A percentile compares a stretch with the other conserved stretches of the same genome.
These are phyloP conservation scores for Leccinum sublutescens DNA, from an alignment of 768 basidiomycete species.

Conservation along the genomic window DNA sequence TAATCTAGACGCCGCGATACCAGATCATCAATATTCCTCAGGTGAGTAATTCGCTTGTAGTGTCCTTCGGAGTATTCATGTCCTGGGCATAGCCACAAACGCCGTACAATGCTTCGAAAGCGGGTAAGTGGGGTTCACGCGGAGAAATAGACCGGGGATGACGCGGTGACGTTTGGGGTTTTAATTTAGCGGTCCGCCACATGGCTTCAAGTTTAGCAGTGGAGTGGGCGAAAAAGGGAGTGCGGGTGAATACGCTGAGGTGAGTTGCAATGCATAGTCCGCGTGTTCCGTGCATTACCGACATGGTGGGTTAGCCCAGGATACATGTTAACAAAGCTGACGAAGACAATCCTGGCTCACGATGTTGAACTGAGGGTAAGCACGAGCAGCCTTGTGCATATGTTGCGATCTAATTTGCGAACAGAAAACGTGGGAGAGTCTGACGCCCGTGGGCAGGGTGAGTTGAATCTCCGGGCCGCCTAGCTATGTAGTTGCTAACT, in stretches of 20 bases:
- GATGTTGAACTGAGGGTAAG: constrained; percentile 73
- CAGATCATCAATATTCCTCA: constrained; percentile 90
- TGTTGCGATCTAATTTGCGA: not conserved
- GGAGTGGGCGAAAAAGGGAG: constrained; percentile 90
- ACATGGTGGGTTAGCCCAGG: constrained; percentile 59
- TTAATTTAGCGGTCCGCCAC: constrained; percentile 73
- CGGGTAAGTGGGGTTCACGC: constrained; percentile 45
- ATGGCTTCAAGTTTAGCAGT: constrained; percentile 92
- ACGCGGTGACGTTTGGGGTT: constrained; percentile 7
- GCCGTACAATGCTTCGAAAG: constrained; percentile 95
- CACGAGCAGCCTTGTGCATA: too few species aligned
- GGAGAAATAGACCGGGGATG: not conserved
- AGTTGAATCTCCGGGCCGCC: not conserved
- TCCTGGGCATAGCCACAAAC: constrained; percentile 66
- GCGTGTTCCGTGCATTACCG: not conserved
- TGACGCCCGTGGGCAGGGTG: constrained; percentile 87
- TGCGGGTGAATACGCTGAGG: constrained; percentile 84
- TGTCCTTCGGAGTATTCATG: not conserved
- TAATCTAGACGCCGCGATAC: constrained; percentile 11
- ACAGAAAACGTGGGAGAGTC: constrained; percentile 78
- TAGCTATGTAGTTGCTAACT: constrained; percentile 28
- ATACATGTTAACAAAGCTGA: constrained; percentile 92
- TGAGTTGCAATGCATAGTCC: constrained; percentile 23
- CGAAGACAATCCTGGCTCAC: constrained; percentile 74
- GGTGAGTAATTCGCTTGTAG: constrained; percentile 35